Evolutionary conservation across 2,329 filamentous ascomycete species (phyloP).

Genomic region (Leptographium wingfieldii): DNA sequence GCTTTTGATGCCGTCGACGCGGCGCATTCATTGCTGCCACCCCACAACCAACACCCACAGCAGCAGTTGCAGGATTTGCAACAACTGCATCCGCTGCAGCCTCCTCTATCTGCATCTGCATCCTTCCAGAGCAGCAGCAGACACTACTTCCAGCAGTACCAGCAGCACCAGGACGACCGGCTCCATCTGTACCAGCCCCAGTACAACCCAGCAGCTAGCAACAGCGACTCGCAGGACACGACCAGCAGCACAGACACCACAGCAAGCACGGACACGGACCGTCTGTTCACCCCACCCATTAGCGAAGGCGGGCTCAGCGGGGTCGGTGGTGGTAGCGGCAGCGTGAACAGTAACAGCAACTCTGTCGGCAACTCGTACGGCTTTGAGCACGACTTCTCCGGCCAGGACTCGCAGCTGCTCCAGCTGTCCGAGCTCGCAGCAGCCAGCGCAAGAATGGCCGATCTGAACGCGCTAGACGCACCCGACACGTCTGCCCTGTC

Average conservation of each 20-base stretch:
- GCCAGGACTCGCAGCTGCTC: conserved; percentile 43
- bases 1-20: conserved; percentile 6
- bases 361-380: not conserved
- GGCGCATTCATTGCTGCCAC: conserved; percentile 6
- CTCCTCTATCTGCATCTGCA: not conserved
- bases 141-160: conserved; percentile 7
- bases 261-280: conserved; percentile 24
- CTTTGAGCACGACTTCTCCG: conserved; percentile 23
- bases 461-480: conserved; percentile 16
- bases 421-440: conserved; percentile 47
- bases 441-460: conserved; percentile 34
- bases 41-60: conserved; percentile 2
- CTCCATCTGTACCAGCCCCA: not conserved
- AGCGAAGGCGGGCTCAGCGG: conserved; percentile 29
- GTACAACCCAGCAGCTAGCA: conserved; percentile 2
- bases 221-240: conserved; percentile 23
- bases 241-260: conserved; percentile 20
- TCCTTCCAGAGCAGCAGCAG: conserved; percentile 9
- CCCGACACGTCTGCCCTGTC: conserved; percentile 23
- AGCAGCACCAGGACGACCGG: not conserved
- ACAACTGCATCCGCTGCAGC: not conserved
- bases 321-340: conserved; percentile 23
- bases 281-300: conserved; percentile 29
- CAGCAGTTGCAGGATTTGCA: not conserved
- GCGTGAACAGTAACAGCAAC: conserved; percentile 21